phyloP scores from a whole-genome alignment of 257 asterid genomes.

The Nicotiana tomentosiformis region DNA sequence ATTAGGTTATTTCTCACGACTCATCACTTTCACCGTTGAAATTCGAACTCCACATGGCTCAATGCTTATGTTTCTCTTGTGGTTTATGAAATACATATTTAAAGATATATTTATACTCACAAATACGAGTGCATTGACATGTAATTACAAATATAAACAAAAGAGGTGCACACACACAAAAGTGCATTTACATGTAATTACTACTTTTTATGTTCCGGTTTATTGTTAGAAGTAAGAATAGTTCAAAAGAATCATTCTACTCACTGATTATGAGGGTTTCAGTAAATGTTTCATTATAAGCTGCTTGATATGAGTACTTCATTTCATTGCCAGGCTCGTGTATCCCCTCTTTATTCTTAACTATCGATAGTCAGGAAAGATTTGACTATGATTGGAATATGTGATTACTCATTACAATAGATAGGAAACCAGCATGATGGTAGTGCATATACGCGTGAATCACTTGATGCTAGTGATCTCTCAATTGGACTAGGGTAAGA shows the following conservation, averaged over 20 bases:
- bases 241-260: background rate
- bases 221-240: background rate
- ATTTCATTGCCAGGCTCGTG: background rate
- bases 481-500: background rate
- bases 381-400: background rate
- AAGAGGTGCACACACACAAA: background rate
- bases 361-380: background rate
- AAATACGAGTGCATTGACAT: background rate
- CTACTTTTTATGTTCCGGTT: no score
- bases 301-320: background rate
- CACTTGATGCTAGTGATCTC: background rate
- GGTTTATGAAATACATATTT: background rate
- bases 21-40: background rate
- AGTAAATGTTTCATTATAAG: background rate
- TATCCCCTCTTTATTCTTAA: background rate
- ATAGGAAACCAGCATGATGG: background rate
- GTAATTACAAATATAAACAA: background rate
- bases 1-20: slow-evolving; percentile 41
- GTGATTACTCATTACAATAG: background rate
- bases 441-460: background rate
- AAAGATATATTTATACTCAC: background rate
- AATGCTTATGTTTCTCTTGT: background rate
- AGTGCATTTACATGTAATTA: background rate
- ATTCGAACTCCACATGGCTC: background rate
- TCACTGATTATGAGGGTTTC: background rate